Base-by-base conservation (phyloP, 495 filamentous ascomycete genomes). In the Aspergillus mulundensis region DNA sequence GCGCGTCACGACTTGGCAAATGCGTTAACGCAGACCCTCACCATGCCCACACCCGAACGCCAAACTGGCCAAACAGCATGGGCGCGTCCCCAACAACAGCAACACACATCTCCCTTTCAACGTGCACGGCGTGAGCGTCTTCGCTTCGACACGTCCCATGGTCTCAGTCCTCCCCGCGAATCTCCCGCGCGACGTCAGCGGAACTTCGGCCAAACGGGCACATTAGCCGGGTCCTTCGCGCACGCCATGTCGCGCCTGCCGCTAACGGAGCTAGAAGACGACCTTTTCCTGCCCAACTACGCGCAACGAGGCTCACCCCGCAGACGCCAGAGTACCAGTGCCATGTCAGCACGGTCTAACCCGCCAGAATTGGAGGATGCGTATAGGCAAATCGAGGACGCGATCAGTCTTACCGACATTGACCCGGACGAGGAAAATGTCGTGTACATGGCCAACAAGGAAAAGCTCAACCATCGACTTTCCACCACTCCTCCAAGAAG, bases 331-430 rank as follows among this genome's bases (percentile, higher is more conserved):
- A 53, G 30, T n/a, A 51, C 53, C 38, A 44, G 15, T 24, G 36
- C 34, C 10, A 30, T 52, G 45, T 72, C 57, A 12, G 59, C 67
- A 11, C 63, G 57, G 0, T 78, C 76, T 1, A 75, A 72, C 28
- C 75, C 77, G 5, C 76, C 74, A 25, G 61, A 77, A 42, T 55
- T 76, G 0, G 63, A 59, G 16, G 76, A 80, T 56, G 63, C 68
- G 6, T 81, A 82, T 54, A 64, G 69, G 44, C 69, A 69, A 49
- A 79, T 78, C 43, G 66, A 74, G 16, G 76, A 77, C 41, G 76
- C 73, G 20, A 69, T 70, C 18, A 66, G 68, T 18, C 53, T 80
- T 19, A 67, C 70, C 3, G 69, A 80, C 34, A 56, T 67, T 2
- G 67, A 68, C 12, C 50, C 50, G 4, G 64, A 68, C 21, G 62